Conservation (phyloP, 2,329 filamentous ascomycete genomes). For the Colletotrichum tofieldiae region DNA sequence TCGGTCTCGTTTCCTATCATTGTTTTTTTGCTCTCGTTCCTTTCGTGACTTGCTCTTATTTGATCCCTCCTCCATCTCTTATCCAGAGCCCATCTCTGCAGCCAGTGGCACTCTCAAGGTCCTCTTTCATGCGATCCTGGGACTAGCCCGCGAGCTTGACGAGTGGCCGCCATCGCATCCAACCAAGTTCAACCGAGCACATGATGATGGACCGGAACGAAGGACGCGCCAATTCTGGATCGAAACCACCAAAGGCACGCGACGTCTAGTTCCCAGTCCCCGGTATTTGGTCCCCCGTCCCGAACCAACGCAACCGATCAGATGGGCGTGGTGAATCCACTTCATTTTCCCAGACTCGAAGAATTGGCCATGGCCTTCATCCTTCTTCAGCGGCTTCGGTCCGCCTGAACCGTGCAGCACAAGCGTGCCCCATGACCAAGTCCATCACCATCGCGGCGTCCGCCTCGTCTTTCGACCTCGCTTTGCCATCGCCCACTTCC, state of each 20-base stretch:
- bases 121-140: background rate
- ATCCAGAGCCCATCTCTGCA: background rate
- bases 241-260: conserved; percentile 7
- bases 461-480: background rate
- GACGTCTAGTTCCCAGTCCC: conserved; percentile 1
- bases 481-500: background rate
- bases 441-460: background rate
- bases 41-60: background rate
- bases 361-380: background rate
- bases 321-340: background rate
- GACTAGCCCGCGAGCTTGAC: background rate
- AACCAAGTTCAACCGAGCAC: conserved; percentile 12
- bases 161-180: background rate
- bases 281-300: background rate
- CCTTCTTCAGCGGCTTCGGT: conserved; percentile 1
- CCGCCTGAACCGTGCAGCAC: conserved; percentile 23
- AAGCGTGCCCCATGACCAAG: conserved; percentile 15
- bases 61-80: background rate
- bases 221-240: conserved; percentile 11
- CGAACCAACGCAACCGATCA: background rate
- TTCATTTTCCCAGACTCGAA: background rate
- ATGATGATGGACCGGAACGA: conserved; percentile 5
- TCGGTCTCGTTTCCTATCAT: background rate
- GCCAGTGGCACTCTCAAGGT: too few species aligned
- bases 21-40: background rate